Evolutionary conservation across 2,329 filamentous ascomycete genomes (phyloP), one percentile per base, ranked within the genome.

Genomic region (Raffaelea arxii): DNA sequence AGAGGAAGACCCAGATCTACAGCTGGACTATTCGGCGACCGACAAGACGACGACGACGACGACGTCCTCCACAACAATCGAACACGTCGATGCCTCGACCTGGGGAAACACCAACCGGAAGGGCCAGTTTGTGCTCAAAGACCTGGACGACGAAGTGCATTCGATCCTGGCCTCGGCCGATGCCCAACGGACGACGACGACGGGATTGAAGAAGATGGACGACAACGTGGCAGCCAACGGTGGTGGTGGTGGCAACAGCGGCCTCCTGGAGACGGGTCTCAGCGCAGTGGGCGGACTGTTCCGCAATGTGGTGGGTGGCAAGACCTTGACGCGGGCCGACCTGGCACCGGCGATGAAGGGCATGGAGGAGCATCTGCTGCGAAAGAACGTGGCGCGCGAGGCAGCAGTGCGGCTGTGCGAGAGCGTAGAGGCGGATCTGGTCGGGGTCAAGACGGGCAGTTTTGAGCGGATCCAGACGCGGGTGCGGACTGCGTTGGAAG

Each of bases 311-410:
- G 84, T 98, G 1, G 92, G 92, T 46, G 92, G 94, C 53, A 96
- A 96, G 71, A 87, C 84, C 1, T 69, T 98, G 58, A 94, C 88
- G 1, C 86, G 89, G 62, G 79, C 85, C 53, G 91, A 97, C 59
- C 75, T 98, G 21, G 84, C 88, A 51, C 94, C 94, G 63, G 86
- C 92, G 2, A 82, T 98, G 69, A 92, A 91, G 65, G 86, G 84
- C 25, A 96, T 98, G 88, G 88, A 96, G 61, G 88, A 95, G 48
- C 91, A 97, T 62, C 72, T 98, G 6, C 68, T 98, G 49, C 82
- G 84, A 67, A 98, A 98, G 72, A 98, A 98, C 58, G 90, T 98
- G 24, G 92, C 92, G 0, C 84, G 87, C 45, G 92, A 97, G 70
- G 92, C 92, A 16, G 92, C 91, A 2, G 77, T 95, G 25, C 84